These are phyloP conservation scores for Penicillium parvum DNA, from an alignment of 495 filamentous ascomycete genomes.

Conservation along the genomic window DNA sequence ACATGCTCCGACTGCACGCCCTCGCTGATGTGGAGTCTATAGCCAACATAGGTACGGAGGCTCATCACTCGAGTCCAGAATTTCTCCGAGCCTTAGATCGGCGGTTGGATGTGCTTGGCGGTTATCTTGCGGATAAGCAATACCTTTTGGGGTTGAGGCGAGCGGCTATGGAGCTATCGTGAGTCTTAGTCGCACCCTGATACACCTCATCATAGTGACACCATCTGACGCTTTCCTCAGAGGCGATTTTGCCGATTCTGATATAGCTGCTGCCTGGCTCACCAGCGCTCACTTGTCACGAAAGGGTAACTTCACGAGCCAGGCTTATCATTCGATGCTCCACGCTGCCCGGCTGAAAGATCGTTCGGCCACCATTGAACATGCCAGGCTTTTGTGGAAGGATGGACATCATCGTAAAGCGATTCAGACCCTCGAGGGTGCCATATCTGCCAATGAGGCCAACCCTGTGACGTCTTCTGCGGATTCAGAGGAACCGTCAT, in stretches of 20 bases:
- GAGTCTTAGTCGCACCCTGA: conserved; percentile 14
- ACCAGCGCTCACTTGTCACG: conserved; percentile 79
- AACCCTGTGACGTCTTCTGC: conserved; percentile 43
- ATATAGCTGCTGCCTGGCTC: conserved; percentile 83
- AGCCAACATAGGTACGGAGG: conserved; percentile 42
- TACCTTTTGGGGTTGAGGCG: conserved; percentile 85
- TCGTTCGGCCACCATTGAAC: conserved; percentile 82
- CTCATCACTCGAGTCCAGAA: conserved; percentile 26
- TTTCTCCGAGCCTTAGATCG: conserved; percentile 60
- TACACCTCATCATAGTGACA: not conserved
- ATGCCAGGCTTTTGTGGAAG: conserved; percentile 89
- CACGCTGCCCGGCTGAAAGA: conserved; percentile 83
- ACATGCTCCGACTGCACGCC: conserved; percentile 77
- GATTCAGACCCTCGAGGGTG: conserved; percentile 81
- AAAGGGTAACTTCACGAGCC: conserved; percentile 74
- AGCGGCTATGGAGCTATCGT: conserved; percentile 73
- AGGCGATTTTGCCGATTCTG: conserved; percentile 50
- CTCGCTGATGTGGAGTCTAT: conserved; percentile 84
- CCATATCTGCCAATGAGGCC: conserved; percentile 73
- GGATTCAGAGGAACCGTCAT: conserved; percentile 31
- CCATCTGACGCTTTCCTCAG: conserved; percentile 24
- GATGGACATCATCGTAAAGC: conserved; percentile 92
- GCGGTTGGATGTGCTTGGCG: conserved; percentile 77
- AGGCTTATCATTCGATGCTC: conserved; percentile 88
- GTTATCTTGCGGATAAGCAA: conserved; percentile 86